Conservation (phyloP, 495 filamentous ascomycete genomes). For the Parathielavia appendiculata region DNA sequence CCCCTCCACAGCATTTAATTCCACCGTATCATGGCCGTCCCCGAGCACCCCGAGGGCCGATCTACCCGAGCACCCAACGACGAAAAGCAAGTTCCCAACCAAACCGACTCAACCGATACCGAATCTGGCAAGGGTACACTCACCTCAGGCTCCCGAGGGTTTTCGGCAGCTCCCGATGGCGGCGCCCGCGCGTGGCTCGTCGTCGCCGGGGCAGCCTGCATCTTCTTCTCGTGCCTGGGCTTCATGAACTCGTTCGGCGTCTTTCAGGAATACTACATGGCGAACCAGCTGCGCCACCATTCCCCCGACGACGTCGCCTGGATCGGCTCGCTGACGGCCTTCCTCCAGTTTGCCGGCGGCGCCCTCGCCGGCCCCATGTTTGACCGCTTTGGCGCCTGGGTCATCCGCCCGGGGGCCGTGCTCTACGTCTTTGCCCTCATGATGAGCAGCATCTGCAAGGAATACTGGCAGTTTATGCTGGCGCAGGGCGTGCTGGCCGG, state of each 20-base stretch:
- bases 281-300: slow-evolving; percentile 42
- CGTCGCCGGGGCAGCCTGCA: slow-evolving; percentile 18
- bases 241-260: slow-evolving; percentile 58
- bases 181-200: slow-evolving; percentile 27
- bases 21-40: background rate
- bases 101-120: background rate
- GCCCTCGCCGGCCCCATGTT: slow-evolving; percentile 47
- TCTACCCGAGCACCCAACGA: background rate
- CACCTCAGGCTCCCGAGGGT: background rate
- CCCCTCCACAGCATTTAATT: too few species aligned
- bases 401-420: slow-evolving; percentile 38
- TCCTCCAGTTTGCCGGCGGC: slow-evolving; percentile 46
- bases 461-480: slow-evolving; percentile 61
- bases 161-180: slow-evolving; percentile 24
- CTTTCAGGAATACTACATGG: slow-evolving; percentile 58
- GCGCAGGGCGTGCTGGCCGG: slow-evolving; percentile 56
- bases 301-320: slow-evolving; percentile 52
- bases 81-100: background rate
- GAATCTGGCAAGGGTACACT: background rate
- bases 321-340: slow-evolving; percentile 52
- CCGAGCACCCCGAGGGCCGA: background rate
- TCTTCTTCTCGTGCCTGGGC: slow-evolving; percentile 52
- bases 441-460: slow-evolving; percentile 53
- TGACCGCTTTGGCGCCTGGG: slow-evolving; percentile 46
- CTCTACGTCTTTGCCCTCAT: slow-evolving; percentile 43